phyloP scores from a whole-genome alignment of 345 rosid species.

The Geranium brycei region DNA sequence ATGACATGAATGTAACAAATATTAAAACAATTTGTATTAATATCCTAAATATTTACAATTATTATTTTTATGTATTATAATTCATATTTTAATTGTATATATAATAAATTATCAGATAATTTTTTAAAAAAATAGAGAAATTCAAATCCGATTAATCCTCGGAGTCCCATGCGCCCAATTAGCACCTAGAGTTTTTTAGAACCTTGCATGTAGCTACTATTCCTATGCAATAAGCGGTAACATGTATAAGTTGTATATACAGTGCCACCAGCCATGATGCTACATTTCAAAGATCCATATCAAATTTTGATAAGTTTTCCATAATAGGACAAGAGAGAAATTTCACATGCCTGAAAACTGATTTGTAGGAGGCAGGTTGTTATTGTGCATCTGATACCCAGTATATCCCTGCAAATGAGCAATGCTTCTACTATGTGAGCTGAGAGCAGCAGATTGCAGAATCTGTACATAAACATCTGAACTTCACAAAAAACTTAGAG shows the following conservation, averaged over 20 bases:
- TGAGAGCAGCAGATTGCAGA: background rate
- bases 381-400: conserved; percentile 36
- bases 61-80: too few relatives aligned
- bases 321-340: background rate
- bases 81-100: too few relatives aligned
- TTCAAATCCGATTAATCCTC: too few relatives aligned
- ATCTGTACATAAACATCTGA: background rate
- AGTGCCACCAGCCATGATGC: background rate
- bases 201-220: too few relatives aligned
- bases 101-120: too few relatives aligned
- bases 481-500: conserved; percentile 9
- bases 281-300: background rate
- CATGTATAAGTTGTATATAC: background rate
- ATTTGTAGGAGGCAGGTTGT: conserved; percentile 26
- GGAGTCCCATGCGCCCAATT: too few relatives aligned
- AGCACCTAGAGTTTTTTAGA: too few relatives aligned
- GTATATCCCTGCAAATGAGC: conserved; percentile 24
- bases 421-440: conserved; percentile 1
- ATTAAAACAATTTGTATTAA: too few relatives aligned
- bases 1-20: too few relatives aligned
- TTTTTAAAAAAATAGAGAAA: too few relatives aligned
- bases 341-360: conserved; percentile 38
- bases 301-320: background rate
- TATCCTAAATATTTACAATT: too few relatives aligned
- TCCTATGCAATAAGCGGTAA: background rate